Evolutionary conservation across 108 stramenopile species (phyloP).

Genomic region (Nitzschia inconspicua): DNA sequence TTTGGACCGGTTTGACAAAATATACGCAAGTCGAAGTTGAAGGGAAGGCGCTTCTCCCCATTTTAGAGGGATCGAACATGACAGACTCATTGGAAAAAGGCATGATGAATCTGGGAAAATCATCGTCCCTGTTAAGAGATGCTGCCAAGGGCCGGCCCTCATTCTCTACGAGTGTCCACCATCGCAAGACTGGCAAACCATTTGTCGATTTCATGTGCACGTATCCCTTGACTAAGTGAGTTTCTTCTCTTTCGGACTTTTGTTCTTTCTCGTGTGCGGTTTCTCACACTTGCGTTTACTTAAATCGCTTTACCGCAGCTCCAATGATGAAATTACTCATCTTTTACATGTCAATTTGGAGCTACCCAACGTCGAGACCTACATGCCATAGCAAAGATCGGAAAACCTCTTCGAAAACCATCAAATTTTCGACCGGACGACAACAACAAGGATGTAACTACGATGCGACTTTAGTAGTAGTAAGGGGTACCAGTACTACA

Average conservation of each 20-base stretch:
- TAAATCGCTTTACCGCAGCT: conserved; percentile 15
- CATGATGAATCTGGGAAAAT: conserved; percentile 27
- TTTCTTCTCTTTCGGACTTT: neutral
- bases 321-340: conserved; percentile 52
- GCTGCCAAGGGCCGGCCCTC: conserved; percentile 49
- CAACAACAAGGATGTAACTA: too few species aligned
- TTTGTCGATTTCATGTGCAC: conserved; percentile 74
- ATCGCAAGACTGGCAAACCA: conserved; percentile 57
- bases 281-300: conserved; percentile 4
- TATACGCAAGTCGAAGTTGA: conserved; percentile 79
- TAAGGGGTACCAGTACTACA: too few species aligned
- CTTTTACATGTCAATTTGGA: conserved; percentile 47
- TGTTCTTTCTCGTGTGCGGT: neutral
- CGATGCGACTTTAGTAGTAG: too few species aligned
- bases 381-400: neutral
- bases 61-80: conserved; percentile 50
- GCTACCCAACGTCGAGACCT: conserved; percentile 24
- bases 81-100: neutral
- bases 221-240: conserved; percentile 82
- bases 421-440: too few species aligned
- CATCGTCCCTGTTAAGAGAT: conserved; percentile 44
- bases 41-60: conserved; percentile 47
- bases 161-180: conserved; percentile 61
- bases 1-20: conserved; percentile 60
- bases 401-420: neutral